A percentile compares a stretch with the other conserved stretches of the same genome.
phyloP scores from a whole-genome alignment of 768 basidiomycete genomes.

The Lentinula sp. region DNA sequence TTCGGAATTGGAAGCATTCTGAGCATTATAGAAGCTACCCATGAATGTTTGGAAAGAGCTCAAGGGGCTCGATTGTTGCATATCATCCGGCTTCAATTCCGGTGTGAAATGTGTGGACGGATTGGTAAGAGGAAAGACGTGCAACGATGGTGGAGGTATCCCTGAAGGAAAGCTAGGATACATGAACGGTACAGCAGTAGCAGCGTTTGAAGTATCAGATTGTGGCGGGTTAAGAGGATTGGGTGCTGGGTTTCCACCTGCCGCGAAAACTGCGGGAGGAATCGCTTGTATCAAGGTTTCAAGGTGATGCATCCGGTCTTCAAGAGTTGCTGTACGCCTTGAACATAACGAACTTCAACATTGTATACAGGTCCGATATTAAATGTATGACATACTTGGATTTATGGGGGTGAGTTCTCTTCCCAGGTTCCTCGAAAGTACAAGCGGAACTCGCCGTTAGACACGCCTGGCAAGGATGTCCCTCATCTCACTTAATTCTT shows the following conservation, averaged over 20 bases:
- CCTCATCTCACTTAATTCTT: slow-evolving; percentile 85
- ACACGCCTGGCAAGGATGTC: slow-evolving; percentile 85
- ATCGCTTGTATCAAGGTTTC: slow-evolving; percentile 83
- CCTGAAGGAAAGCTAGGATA: slow-evolving; percentile 24
- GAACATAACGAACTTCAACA: background rate
- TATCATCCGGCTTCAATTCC: slow-evolving; percentile 32
- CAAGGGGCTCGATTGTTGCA: slow-evolving; percentile 41
- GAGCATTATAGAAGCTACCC: slow-evolving; percentile 19
- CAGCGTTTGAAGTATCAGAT: slow-evolving; percentile 19
- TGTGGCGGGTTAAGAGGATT: slow-evolving; percentile 15
- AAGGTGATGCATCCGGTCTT: slow-evolving; percentile 85
- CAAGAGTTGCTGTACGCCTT: slow-evolving; percentile 76
- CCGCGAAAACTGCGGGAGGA: slow-evolving; percentile 72
- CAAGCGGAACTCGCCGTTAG: slow-evolving; percentile 77
- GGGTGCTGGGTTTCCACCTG: slow-evolving; percentile 30
- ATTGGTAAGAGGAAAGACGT: slow-evolving; percentile 73
- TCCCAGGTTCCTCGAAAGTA: slow-evolving; percentile 84
- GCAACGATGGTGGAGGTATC: slow-evolving; percentile 29
- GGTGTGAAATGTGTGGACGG: slow-evolving; percentile 73
- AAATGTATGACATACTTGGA: slow-evolving; percentile 57
- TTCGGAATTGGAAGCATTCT: slow-evolving; percentile 26
- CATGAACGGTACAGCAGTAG: slow-evolving; percentile 34
- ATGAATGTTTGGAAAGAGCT: slow-evolving; percentile 35
- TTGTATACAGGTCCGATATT: background rate
- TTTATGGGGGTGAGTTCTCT: slow-evolving; percentile 81